These are phyloP conservation scores for Aspergillus affinis DNA, from an alignment of 495 filamentous ascomycete species.

Conservation along the genomic window DNA sequence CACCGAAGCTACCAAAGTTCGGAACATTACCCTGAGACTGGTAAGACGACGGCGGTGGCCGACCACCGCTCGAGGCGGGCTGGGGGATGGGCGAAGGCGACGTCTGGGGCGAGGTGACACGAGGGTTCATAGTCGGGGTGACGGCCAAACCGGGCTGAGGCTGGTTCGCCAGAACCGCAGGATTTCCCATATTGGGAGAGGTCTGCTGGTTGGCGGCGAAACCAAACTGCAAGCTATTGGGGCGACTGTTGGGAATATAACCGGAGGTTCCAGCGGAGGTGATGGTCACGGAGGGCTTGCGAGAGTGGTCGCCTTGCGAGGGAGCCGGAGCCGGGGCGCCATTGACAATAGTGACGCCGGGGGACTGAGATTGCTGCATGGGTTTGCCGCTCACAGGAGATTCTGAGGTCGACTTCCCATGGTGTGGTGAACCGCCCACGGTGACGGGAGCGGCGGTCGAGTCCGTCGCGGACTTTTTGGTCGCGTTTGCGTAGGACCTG, in stretches of 20 bases:
- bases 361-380: constrained; percentile 52
- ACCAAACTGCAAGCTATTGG: constrained; percentile 74
- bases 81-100: constrained; percentile 91
- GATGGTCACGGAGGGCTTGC: constrained; percentile 87
- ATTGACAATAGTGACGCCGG: constrained; percentile 69
- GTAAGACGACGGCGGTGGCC: constrained; percentile 68
- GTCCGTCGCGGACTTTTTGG: constrained; percentile 80
- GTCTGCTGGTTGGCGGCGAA: constrained; percentile 58
- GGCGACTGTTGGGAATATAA: constrained; percentile 61
- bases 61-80: constrained; percentile 79
- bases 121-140: constrained; percentile 62
- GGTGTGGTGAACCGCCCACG: constrained; percentile 70
- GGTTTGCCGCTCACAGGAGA: constrained; percentile 84
- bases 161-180: constrained; percentile 48
- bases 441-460: constrained; percentile 60
- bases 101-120: constrained; percentile 67
- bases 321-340: constrained; percentile 58
- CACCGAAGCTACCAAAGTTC: constrained; percentile 81
- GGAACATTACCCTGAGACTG: constrained; percentile 61
- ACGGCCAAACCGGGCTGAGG: constrained; percentile 57
- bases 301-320: constrained; percentile 68
- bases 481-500: constrained; percentile 69
- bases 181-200: constrained; percentile 65
- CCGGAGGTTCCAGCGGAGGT: constrained; percentile 72
- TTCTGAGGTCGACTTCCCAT: constrained; percentile 78